Conservation (phyloP, 208 protist genomes). For the Acanthamoeba sp. region DNA sequence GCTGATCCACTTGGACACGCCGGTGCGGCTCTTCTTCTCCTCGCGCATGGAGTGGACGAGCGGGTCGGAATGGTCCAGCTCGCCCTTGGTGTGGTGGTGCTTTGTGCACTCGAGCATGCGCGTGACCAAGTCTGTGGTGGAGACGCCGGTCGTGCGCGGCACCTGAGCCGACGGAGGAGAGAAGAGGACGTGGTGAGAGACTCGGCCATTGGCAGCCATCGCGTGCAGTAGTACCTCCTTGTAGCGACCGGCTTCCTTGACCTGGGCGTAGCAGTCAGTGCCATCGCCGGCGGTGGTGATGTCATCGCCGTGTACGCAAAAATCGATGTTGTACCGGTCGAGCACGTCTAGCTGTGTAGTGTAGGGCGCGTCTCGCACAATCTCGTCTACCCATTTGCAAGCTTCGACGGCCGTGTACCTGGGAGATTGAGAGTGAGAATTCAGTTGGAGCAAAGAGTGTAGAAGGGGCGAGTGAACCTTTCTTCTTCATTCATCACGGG, state of each 20-base stretch:
- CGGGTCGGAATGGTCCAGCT: neutral
- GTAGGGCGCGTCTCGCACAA: slow-evolving; percentile 96
- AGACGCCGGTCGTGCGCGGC: slow-evolving; percentile 95
- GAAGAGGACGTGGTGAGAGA: neutral
- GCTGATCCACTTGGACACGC: slow-evolving; percentile 82
- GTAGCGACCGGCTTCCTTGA: slow-evolving; percentile 91
- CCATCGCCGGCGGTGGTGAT: slow-evolving; percentile 96
- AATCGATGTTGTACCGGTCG: slow-evolving; percentile 96
- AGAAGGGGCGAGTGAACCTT: slow-evolving; percentile 74
- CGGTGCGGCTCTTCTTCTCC: slow-evolving; percentile 44
- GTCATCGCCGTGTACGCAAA: slow-evolving; percentile 98
- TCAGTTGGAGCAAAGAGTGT: neutral
- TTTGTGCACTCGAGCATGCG: slow-evolving; percentile 97
- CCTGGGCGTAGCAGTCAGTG: slow-evolving; percentile 95
- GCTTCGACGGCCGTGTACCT: slow-evolving; percentile 93
- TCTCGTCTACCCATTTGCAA: slow-evolving; percentile 99
- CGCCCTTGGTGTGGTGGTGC: slow-evolving; percentile 79
- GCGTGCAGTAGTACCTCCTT: neutral
- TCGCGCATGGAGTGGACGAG: neutral
- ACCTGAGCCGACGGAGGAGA: neutral
- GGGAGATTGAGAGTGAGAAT: neutral
- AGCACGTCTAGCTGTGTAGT: slow-evolving; percentile 88
- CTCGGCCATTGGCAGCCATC: too few species aligned
- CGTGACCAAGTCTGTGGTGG: slow-evolving; percentile 98
- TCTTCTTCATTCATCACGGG: slow-evolving; percentile 98